Evolutionary conservation across 345 rosid species (phyloP), one percentile per base, ranked within the genome.

Genomic region (Eucalyptus regnans): DNA sequence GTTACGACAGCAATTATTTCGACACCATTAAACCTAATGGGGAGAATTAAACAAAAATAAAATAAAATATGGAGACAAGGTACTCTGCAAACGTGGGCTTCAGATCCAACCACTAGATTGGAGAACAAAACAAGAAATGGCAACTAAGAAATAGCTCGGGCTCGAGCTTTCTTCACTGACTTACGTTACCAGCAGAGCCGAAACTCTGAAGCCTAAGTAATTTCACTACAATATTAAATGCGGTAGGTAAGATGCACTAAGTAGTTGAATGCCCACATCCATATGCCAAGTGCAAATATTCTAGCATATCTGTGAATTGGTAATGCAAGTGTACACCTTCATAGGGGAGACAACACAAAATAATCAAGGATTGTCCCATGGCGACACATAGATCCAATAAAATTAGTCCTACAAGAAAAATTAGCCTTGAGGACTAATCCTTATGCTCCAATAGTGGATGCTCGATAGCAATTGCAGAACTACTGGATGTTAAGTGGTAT

Each of bases 171-270:
- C 27, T 76, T 76, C 48, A 37, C 46, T 71, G 46, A 71, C 83
- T 71, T 18, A 76, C 0, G 27, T 76, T 76, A 20, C 83, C 1
- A 5, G 83, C 1, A 37, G 48, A 10, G 7, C 80, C 5, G 2
- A 71, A 33, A 71, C 44, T 33, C 81, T 18, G 81, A 37, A 37
- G 83, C 83, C 7, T 76, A 76, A 76, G 15, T 37, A 76, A 76
- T 76, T 76, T 76, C 83, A 11, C 5, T 20, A 76, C 48, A 37
- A 76, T 37, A 76, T 76, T 10, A 18, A 37, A 10, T 18, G 27
- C 1, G 23, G 25, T 37, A 41, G 13, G 46, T 76, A 37, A 76
- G 46, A 76, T 20, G 83, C 46, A 9, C 83, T 33, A 76, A 76
- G 27, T 5, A 20, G 83, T 76, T 4, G 8, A 76, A 76, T 76